phyloP scores from a whole-genome alignment of 345 rosid species.

The Brassica cretica region DNA sequence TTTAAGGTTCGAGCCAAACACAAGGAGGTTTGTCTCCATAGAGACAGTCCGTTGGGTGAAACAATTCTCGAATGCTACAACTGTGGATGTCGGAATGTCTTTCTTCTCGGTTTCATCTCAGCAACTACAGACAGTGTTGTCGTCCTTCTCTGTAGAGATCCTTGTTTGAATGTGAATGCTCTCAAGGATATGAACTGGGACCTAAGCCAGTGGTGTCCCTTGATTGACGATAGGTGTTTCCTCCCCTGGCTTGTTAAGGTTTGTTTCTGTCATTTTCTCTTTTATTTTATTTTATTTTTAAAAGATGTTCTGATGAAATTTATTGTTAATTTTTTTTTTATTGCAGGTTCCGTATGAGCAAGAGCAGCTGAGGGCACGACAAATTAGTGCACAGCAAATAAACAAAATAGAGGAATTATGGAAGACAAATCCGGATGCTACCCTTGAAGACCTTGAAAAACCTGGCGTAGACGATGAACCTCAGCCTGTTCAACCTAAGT shows the following conservation, averaged over 20 bases:
- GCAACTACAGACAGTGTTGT: constrained; percentile 99
- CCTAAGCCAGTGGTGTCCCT: constrained; percentile 98
- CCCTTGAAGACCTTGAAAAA: constrained; percentile 98
- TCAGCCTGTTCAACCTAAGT: constrained; percentile 87
- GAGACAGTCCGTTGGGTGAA: constrained; percentile 99
- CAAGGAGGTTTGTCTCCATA: constrained; percentile 99
- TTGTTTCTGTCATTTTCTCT: constrained; percentile 19
- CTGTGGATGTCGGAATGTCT: constrained; percentile 98
- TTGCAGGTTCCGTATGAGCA: constrained; percentile 94
- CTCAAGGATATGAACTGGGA: constrained; percentile 99
- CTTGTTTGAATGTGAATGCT: constrained; percentile 96
- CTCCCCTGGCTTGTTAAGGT: constrained; percentile 99
- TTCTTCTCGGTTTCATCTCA: constrained; percentile 96
- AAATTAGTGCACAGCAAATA: constrained; percentile 98
- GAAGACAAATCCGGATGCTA: constrained; percentile 98
- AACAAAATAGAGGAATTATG: constrained; percentile 98
- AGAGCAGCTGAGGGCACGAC: constrained; percentile 98
- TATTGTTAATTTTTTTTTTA: constrained; percentile 14
- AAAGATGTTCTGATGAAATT: not conserved
- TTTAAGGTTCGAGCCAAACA: constrained; percentile 95
- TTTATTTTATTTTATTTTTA: not conserved
- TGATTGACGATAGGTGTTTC: constrained; percentile 98
- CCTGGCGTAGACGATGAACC: constrained; percentile 99
- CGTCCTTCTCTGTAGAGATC: constrained; percentile 97
- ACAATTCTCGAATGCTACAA: constrained; percentile 98